Conservation (phyloP, 2,329 filamentous ascomycete genomes). For the Rhynchosporium agropyri region DNA sequence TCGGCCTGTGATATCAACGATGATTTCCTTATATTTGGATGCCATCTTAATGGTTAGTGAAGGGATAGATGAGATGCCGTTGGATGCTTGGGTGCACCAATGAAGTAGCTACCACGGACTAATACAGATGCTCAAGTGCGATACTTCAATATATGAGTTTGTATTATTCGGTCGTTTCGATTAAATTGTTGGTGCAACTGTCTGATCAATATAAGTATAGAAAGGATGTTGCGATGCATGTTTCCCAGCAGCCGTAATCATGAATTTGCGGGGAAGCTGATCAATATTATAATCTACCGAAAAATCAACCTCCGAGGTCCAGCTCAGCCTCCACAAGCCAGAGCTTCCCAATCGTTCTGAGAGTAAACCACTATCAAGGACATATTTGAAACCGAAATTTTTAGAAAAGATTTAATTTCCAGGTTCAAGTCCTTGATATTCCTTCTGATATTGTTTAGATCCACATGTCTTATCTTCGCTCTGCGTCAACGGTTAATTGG, state of each 20-base stretch:
- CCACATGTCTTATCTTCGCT: background rate
- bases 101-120: background rate
- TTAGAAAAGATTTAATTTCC: too few relatives aligned
- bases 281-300: slow-evolving; percentile 22
- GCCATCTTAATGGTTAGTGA: slow-evolving; percentile 5
- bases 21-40: slow-evolving; percentile 47
- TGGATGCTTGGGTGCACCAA: background rate
- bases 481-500: background rate
- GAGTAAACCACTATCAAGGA: too few relatives aligned
- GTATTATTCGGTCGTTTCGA: too few relatives aligned
- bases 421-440: too few relatives aligned
- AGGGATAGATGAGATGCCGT: background rate
- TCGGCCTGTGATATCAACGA: slow-evolving; percentile 47
- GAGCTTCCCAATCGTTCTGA: too few relatives aligned
- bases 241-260: background rate
- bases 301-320: background rate
- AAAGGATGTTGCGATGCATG: too few relatives aligned
- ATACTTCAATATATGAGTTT: background rate
- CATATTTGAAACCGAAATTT: too few relatives aligned
- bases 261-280: slow-evolving; percentile 14
- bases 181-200: too few relatives aligned
- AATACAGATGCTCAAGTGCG: background rate
- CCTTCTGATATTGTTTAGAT: too few relatives aligned
- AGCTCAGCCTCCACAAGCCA: background rate
- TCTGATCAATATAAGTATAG: background rate